A percentile compares a stretch with the other conserved stretches of the same genome.
Conservation (phyloP, 257 asterid genomes). For the Rhazya stricta region DNA sequence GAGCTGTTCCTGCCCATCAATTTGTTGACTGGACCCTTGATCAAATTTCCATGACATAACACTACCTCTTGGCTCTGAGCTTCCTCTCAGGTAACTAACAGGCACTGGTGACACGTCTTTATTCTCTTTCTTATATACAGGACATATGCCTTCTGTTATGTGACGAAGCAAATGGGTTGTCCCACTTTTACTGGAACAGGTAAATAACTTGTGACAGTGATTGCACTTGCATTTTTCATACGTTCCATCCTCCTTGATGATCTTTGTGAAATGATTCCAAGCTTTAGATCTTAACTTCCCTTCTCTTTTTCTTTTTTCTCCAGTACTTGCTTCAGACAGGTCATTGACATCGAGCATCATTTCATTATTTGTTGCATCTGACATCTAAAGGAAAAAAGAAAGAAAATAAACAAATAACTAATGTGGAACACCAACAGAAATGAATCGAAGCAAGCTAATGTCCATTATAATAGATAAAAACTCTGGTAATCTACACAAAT, state of each 20-base stretch:
- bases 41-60: constrained; percentile 50
- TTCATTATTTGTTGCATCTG: constrained; percentile 34
- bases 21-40: constrained; percentile 41
- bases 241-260: constrained; percentile 68
- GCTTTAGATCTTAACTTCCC: constrained; percentile 70
- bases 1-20: constrained; percentile 44
- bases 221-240: constrained; percentile 75
- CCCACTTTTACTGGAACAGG: constrained; percentile 74
- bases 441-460: not conserved
- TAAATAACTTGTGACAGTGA: constrained; percentile 66
- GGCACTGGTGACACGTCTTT: constrained; percentile 30
- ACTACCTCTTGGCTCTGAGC: constrained; percentile 29
- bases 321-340: constrained; percentile 50
- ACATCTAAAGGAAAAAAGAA: constrained; percentile 36
- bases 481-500: not conserved
- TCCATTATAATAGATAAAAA: not conserved
- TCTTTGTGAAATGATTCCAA: constrained; percentile 88
- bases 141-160: constrained; percentile 70
- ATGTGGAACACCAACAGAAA: not conserved
- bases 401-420: not conserved
- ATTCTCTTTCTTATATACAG: constrained; percentile 46
- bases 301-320: constrained; percentile 68
- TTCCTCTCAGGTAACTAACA: constrained; percentile 33
- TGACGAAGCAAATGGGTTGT: constrained; percentile 91
- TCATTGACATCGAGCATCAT: constrained; percentile 43